Evolutionary conservation across 176 grass and related monocot genomes (phyloP).

Genomic region (Bromus sterilis): DNA sequence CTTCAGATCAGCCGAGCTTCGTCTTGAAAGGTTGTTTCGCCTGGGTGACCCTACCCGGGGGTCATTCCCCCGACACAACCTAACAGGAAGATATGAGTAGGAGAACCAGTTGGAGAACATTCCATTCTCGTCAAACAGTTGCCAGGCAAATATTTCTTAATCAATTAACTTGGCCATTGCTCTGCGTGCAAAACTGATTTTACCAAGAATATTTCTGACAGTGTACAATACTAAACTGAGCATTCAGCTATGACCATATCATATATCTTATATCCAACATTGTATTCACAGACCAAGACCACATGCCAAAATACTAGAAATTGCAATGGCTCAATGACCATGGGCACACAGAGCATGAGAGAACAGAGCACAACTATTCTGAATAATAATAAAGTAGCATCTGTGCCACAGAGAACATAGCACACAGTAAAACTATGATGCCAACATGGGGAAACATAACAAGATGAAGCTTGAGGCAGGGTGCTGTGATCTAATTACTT

Average conservation of each 20-base stretch:
- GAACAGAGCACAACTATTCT: not conserved
- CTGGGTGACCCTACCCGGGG: too few relatives aligned
- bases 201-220: not conserved
- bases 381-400: not conserved
- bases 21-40: too few relatives aligned
- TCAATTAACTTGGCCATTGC: not conserved
- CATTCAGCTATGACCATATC: not conserved
- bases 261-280: not conserved
- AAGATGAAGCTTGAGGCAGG: not conserved
- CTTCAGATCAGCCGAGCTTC: too few relatives aligned
- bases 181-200: not conserved
- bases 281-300: not conserved
- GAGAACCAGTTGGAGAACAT: not conserved
- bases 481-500: not conserved
- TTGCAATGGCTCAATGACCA: not conserved
- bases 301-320: not conserved
- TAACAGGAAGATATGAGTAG: not conserved
- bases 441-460: not conserved
- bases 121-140: not conserved
- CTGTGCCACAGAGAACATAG: not conserved
- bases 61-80: too few relatives aligned
- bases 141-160: not conserved
- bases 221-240: not conserved
- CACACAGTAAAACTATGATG: not conserved
- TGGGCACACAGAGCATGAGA: not conserved